phyloP scores from a whole-genome alignment of 768 basidiomycete genomes.

The Russula emetica region DNA sequence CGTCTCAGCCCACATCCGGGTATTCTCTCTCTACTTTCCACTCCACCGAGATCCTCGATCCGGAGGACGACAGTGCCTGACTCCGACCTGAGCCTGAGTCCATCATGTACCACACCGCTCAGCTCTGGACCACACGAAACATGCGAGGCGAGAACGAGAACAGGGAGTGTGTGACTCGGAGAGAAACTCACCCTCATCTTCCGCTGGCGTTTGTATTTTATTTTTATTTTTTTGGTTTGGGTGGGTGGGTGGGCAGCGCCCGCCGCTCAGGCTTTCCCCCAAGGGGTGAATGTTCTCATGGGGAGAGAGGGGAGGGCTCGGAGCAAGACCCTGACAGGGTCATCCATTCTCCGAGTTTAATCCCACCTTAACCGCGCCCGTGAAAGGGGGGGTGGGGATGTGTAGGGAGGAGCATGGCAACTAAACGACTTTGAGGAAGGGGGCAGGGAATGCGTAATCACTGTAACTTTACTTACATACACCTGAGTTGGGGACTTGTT shows the following conservation, averaged over 20 bases:
- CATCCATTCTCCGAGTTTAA: constrained; percentile 1
- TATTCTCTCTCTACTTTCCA: neutral
- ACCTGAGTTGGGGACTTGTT: constrained; percentile 11
- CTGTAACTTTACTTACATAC: neutral
- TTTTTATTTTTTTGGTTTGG: neutral
- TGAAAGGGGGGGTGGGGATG: neutral
- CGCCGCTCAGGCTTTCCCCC: neutral
- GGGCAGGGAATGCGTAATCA: constrained; percentile 2
- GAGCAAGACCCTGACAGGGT: neutral
- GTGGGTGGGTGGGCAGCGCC: too few species aligned
- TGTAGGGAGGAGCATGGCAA: neutral
- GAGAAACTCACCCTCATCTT: constrained; percentile 8
- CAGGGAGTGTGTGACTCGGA: too few species aligned
- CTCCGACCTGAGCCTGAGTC: neutral
- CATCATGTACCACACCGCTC: neutral
- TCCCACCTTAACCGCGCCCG: constrained; percentile 4
- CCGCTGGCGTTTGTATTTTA: neutral
- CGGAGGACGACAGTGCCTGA: neutral
- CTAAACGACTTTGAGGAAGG: neutral
- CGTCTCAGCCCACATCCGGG: neutral
- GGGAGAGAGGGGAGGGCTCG: neutral
- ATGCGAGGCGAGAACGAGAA: neutral
- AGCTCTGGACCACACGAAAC: too few species aligned
- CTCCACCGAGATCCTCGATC: neutral
- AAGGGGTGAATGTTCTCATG: neutral